Percentiles rank a stretch among this genome's conserved stretches.
Evolutionary conservation across 139 green algal species (phyloP).

Genomic region (Nannochloris sp.): DNA sequence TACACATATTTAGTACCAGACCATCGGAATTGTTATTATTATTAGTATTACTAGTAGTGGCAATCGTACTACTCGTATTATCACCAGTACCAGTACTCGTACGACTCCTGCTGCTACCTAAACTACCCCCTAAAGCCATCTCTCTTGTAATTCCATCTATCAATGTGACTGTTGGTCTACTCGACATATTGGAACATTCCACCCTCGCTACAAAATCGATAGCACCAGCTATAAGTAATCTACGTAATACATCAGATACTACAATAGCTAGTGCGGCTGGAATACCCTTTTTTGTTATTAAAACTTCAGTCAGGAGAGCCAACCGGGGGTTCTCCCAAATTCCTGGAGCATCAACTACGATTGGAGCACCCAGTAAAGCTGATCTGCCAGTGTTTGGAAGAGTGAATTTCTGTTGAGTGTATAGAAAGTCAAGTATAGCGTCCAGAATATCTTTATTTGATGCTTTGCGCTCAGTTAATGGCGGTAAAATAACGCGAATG

Average conservation of each 20-base stretch:
- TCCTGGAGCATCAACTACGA: conserved; percentile 16
- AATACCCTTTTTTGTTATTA: conserved; percentile 43
- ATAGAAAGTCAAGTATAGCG: not conserved
- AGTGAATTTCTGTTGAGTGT: not conserved
- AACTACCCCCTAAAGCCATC: not conserved
- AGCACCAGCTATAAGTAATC: conserved; percentile 38
- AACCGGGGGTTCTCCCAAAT: conserved; percentile 42
- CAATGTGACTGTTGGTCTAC: not conserved
- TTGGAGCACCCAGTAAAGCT: not conserved
- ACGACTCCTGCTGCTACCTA: not conserved
- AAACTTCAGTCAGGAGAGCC: conserved; percentile 57
- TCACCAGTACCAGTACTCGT: not conserved
- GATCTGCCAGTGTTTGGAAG: not conserved
- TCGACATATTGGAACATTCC: conserved; percentile 23
- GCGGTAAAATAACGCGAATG: not conserved
- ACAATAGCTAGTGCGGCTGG: conserved; percentile 54
- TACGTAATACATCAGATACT: conserved; percentile 42
- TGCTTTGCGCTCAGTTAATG: not conserved
- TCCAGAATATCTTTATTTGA: not conserved
- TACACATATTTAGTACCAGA: conserved; percentile 58
- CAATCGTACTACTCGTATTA: not conserved
- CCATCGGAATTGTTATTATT: not conserved
- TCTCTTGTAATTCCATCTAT: conserved; percentile 26
- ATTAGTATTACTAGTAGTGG: too few species aligned
- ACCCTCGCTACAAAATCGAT: conserved; percentile 45